Conservation (phyloP, 1,139 yeast species). For the Meyerozyma athensensis region DNA sequence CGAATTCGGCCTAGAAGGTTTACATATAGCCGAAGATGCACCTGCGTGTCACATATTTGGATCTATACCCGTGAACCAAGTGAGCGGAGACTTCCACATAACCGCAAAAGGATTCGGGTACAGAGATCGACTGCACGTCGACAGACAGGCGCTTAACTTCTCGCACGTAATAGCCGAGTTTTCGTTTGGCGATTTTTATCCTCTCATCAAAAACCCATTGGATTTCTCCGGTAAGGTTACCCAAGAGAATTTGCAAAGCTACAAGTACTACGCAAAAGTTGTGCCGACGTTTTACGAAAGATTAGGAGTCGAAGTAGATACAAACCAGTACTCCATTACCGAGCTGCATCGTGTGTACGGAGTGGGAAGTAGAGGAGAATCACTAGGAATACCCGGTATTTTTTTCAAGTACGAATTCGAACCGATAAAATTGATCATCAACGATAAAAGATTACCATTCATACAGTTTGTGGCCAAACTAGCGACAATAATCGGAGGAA, state of each 20-base stretch:
- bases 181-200: slow-evolving; percentile 88
- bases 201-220: slow-evolving; percentile 79
- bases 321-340: slow-evolving; percentile 83
- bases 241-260: slow-evolving; percentile 38
- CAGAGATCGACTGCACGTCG: slow-evolving; percentile 40
- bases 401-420: slow-evolving; percentile 84
- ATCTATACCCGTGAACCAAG: slow-evolving; percentile 78
- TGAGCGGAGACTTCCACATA: slow-evolving; percentile 79
- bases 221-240: slow-evolving; percentile 67
- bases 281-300: slow-evolving; percentile 79
- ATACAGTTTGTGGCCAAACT: slow-evolving; percentile 71
- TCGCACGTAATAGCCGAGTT: slow-evolving; percentile 83
- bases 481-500: slow-evolving; percentile 76
- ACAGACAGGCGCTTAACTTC: slow-evolving; percentile 57
- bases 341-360: slow-evolving; percentile 36
- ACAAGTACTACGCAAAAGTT: slow-evolving; percentile 67
- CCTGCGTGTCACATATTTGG: slow-evolving; percentile 92
- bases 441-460: slow-evolving; percentile 72
- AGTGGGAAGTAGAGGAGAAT: slow-evolving; percentile 18
- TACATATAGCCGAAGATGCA: slow-evolving; percentile 42
- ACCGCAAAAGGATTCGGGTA: slow-evolving; percentile 73
- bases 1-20: slow-evolving; percentile 46
- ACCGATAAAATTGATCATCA: slow-evolving; percentile 67
- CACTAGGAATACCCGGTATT: slow-evolving; percentile 64
- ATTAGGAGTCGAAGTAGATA: slow-evolving; percentile 67